Base-by-base conservation (phyloP, 2,329 filamentous ascomycete species). In the Aureobasidium leucospermi region DNA sequence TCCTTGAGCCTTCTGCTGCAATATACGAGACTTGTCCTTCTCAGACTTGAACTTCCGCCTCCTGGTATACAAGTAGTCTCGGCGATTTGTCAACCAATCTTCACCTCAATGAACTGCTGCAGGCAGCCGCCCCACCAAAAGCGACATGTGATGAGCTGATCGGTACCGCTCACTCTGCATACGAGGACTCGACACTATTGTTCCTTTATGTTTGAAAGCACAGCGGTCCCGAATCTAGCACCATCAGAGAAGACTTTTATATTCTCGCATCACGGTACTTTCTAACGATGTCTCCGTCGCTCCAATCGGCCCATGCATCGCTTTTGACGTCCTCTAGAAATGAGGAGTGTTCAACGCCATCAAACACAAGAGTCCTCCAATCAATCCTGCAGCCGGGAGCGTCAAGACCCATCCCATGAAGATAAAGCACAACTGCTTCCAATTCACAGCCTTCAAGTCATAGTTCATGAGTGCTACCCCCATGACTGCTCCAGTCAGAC, bases 381-480 rank as follows among this genome's bases (percentile, higher is more conserved):
- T 75, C 29, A 83, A 74, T 45, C 81, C 83, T 10, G 83, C 75
- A 32, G 74, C 66, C 4, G 83, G 83, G n/a, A 86, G 77, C 1
- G 83, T 86, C 62, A 84, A 77, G 67, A 85, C 74, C 83, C 83
- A 86, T 51, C 81, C 80, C 23, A 77, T 68, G 65, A 84, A 83
- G 65, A 85, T 82, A 76, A 81, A 82, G 6, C 73, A 77, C 8
- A 85, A 79, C 77, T 83, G 83, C 62, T 82, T 78, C 80, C 81
- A 85, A 73, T 85, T 86, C 66, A 85, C 81, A 32, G 81, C 79
- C 49, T 78, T 76, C 75, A 77, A 79, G 51, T 78, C 78, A 29
- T 82, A 82, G 47, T 81, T 83, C 72, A 81, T 84, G 16, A 85
- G 77, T 61, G 82, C 83, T 53, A 85, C 83, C 61, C 83, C 83